Evolutionary conservation across 1,284 basidiomycete species (phyloP), one percentile per base, ranked within the genome.

Genomic region (Phenoliferia sp.): DNA sequence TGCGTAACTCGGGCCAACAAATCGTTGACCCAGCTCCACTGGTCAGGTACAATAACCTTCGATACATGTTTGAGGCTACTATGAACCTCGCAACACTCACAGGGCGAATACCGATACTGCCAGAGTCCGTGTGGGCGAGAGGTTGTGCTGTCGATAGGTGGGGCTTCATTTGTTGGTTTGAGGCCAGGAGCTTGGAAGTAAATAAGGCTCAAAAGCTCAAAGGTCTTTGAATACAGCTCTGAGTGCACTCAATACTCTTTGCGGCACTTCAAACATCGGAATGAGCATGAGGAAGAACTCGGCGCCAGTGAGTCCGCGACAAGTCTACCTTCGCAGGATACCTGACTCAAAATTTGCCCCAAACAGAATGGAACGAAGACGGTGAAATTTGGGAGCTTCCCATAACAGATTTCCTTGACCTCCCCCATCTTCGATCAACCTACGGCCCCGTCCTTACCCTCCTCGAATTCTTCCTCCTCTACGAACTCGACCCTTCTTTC

Each of bases 51-150:
- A 59, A 59, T 19, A 59, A 59, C 34, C n/a, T 59, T 17, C 34
- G 57, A 22, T 59, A 59, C 57, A 59, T 59, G 57, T 29, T 59
- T 10, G 81, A 82, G 64, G 65, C 81, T 4, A 78, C 81, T 1
- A 54, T 82, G 32, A 44, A 44, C 39, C 39, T 44, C 22, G 39
- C 39, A 44, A 12, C 75, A 5, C 65, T 82, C 58, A 67, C 81
- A 9, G 78, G 78, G 35, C 73, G 81, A 48, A 80, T 80, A 5
- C 77, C 80, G 1, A 76, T 82, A 63, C 56, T 83, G 26, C 81
- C 81, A 1, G 79, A 80, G 6, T 78, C 77, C 61, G 74, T 83
- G 10, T 83, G 82, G 61, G 81, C 82, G 10, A 76, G 82, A 19
- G 75, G 77, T 1, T 82, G 82, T 69, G 81, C 81, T 61, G 80